Evolutionary conservation across 1,139 yeast species (phyloP).

Genomic region (Spathaspora sp.): DNA sequence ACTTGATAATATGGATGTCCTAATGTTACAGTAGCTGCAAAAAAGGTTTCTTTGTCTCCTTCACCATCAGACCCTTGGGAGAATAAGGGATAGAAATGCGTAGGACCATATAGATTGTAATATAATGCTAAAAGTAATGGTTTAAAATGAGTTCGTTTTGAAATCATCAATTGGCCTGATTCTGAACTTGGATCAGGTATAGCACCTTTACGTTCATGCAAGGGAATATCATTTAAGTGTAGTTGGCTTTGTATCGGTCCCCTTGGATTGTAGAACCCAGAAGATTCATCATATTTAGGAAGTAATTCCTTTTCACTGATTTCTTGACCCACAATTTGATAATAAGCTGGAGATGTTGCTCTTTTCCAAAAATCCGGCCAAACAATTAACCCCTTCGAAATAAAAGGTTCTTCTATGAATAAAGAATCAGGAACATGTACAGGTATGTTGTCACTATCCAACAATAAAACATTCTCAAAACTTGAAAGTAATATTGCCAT

Average conservation of each 20-base stretch:
- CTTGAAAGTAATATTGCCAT: constrained; percentile 72
- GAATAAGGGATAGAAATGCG: constrained; percentile 76
- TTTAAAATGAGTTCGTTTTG: constrained; percentile 63
- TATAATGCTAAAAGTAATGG: constrained; percentile 68
- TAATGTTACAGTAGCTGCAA: constrained; percentile 74
- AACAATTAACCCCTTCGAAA: constrained; percentile 35
- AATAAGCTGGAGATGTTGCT: constrained; percentile 44
- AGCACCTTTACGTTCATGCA: constrained; percentile 67
- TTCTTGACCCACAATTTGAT: constrained; percentile 35
- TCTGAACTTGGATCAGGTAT: constrained; percentile 82
- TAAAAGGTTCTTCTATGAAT: constrained; percentile 30
- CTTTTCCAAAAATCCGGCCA: constrained; percentile 53
- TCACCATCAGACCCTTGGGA: constrained; percentile 87
- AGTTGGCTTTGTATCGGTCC: constrained; percentile 1
- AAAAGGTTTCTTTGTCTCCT: constrained; percentile 88
- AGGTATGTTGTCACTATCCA: constrained; percentile 79
- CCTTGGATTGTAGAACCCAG: constrained; percentile 19
- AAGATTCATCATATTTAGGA: constrained; percentile 33
- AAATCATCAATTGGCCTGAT: constrained; percentile 76
- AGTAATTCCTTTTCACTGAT: constrained; percentile 25
- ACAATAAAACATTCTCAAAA: constrained; percentile 70
- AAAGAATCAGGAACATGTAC: constrained; percentile 52
- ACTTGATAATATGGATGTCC: constrained; percentile 66
- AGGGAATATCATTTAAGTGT: constrained; percentile 40
- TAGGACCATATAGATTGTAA: constrained; percentile 79